Conservation (phyloP, 2,329 filamentous ascomycete genomes). For the Colletotrichum sp. region DNA sequence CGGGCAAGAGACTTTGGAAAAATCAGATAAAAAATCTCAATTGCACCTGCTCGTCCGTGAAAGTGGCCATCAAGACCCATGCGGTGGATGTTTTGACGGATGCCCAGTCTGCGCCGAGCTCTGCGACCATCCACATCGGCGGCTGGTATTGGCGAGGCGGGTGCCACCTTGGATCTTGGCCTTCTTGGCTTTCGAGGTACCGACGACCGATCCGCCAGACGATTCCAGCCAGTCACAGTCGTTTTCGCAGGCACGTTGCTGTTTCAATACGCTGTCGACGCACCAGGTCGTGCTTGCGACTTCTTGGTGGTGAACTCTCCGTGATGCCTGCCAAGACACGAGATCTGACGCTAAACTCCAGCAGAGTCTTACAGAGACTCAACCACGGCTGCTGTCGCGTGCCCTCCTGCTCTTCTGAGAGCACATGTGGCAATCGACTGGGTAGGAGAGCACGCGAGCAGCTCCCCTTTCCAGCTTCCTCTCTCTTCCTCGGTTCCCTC, state of each 20-base stretch:
- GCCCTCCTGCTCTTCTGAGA: slow-evolving; percentile 8
- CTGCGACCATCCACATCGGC: not conserved
- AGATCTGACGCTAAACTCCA: slow-evolving; percentile 4
- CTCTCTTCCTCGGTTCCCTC: not conserved
- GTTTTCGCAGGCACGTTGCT: slow-evolving; percentile 4
- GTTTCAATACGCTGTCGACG: not conserved
- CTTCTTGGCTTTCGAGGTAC: slow-evolving; percentile 18
- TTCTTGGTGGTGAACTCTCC: not conserved
- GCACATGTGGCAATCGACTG: slow-evolving; percentile 12
- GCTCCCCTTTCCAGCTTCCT: not conserved
- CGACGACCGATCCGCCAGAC: not conserved
- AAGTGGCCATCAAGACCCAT: not conserved
- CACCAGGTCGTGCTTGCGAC: not conserved
- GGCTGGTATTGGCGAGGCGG: slow-evolving; percentile 3
- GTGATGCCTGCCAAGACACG: slow-evolving; percentile 3
- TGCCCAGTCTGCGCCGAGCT: slow-evolving; percentile 19
- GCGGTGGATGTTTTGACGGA: slow-evolving; percentile 13
- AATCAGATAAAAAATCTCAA: not conserved
- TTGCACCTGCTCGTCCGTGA: not conserved
- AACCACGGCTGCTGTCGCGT: slow-evolving; percentile 2
- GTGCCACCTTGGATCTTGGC: slow-evolving; percentile 10
- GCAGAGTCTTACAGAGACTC: not conserved
- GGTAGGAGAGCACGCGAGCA: slow-evolving; percentile 9
- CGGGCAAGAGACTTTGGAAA: not conserved
- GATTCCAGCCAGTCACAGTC: not conserved